Percentiles rank a stretch among this genome's conserved stretches.
These are phyloP conservation scores for Luzula sylvatica DNA, from an alignment of 176 grass and related monocot species.

Conservation along the genomic window DNA sequence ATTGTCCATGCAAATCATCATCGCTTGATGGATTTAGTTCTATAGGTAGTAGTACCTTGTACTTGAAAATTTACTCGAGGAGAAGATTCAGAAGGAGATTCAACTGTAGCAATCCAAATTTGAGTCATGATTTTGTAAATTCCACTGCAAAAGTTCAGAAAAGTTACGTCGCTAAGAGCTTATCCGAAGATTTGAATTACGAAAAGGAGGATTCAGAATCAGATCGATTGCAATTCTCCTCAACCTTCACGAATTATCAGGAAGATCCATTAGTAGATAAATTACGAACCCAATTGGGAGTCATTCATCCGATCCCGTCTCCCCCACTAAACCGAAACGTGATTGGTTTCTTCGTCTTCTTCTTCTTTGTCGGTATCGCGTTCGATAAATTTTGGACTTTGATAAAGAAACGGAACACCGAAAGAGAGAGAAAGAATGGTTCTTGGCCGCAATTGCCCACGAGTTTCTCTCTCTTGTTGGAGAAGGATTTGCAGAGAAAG, in stretches of 20 bases:
- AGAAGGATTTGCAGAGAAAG: constrained; percentile 97
- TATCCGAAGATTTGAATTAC: constrained; percentile 15
- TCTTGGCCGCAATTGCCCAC: constrained; percentile 91
- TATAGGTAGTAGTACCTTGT: not conserved
- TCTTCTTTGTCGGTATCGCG: constrained; percentile 90
- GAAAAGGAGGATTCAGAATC: constrained; percentile 14
- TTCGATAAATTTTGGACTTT: constrained; percentile 81
- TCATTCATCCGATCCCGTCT: constrained; percentile 79
- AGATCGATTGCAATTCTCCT: constrained; percentile 18
- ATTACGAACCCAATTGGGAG: constrained; percentile 82
- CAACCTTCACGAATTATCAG: constrained; percentile 34
- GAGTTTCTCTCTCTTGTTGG: constrained; percentile 82
- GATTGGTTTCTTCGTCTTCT: constrained; percentile 72
- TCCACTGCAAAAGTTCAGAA: constrained; percentile 16
- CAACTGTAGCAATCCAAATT: constrained; percentile 18
- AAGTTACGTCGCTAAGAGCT: constrained; percentile 20
- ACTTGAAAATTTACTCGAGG: not conserved
- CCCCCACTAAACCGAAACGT: constrained; percentile 54
- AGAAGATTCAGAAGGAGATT: constrained; percentile 20
- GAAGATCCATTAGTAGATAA: constrained; percentile 90
- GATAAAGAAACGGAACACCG: constrained; percentile 48
- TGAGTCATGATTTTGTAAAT: constrained; percentile 13
- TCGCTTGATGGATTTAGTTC: not conserved
- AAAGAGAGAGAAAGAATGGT: constrained; percentile 65
- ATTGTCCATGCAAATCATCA: constrained; percentile 9